Percentiles rank a stretch among this genome's conserved stretches.
phyloP scores from a whole-genome alignment of 2,329 filamentous ascomycete species.

The Alternaria consortialis region DNA sequence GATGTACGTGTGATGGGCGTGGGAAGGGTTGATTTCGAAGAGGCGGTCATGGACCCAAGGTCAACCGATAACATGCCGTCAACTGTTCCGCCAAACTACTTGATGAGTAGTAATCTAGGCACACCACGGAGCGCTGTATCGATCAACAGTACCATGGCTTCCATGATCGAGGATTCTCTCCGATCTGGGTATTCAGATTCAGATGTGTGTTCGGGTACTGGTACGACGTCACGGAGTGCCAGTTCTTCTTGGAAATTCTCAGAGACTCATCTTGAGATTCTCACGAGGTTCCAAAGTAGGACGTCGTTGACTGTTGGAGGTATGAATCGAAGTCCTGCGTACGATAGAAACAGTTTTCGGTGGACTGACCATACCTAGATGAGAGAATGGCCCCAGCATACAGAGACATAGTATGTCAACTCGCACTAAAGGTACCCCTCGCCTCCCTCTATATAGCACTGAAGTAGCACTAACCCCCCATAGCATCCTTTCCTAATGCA shows the following conservation, averaged over 20 bases:
- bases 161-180: conserved; percentile 27
- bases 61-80: neutral
- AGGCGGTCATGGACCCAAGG: neutral
- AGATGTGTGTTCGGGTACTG: neutral
- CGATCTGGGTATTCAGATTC: neutral
- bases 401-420: conserved; percentile 46
- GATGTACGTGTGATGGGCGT: neutral
- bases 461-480: neutral
- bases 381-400: conserved; percentile 45
- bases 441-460: neutral
- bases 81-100: neutral
- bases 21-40: neutral
- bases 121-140: conserved; percentile 21
- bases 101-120: neutral
- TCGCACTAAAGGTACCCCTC: conserved; percentile 54
- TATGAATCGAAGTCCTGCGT: neutral
- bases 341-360: neutral
- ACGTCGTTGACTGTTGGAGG: conserved; percentile 56
- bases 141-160: conserved; percentile 18
- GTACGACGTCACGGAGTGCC: neutral
- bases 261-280: conserved; percentile 36
- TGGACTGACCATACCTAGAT: conserved; percentile 4
- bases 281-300: conserved; percentile 56
- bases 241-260: conserved; percentile 27
- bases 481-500: conserved; percentile 65